Conservation (phyloP, 202 grass and related monocot species). For the Zizania palustris region DNA sequence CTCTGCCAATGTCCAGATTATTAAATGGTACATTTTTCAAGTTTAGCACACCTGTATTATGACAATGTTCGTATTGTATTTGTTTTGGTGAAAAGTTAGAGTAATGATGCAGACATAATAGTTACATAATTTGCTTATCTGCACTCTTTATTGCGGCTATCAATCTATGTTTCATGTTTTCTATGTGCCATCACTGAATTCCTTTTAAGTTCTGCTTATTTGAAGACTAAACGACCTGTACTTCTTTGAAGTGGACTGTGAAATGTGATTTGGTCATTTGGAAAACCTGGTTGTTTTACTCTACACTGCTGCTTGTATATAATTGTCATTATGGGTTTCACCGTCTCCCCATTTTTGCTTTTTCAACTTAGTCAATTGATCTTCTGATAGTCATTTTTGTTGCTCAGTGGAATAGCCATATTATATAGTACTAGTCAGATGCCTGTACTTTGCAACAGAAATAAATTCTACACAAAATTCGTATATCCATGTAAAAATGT, state of each 20-base stretch:
- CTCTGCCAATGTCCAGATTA: neutral
- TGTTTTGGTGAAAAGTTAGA: neutral
- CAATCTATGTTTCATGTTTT: neutral
- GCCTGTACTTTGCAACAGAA: too few species aligned
- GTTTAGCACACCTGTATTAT: constrained; percentile 21
- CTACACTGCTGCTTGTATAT: neutral
- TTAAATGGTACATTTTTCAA: neutral
- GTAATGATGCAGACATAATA: neutral
- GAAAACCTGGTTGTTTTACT: neutral
- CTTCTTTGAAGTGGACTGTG: neutral
- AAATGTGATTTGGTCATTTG: neutral
- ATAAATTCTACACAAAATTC: too few species aligned
- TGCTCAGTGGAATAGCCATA: constrained; percentile 11
- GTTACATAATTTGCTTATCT: neutral
- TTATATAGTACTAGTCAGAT: too few species aligned
- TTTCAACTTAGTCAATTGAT: neutral
- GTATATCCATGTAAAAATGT: too few species aligned
- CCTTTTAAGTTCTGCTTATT: neutral
- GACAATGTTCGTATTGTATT: constrained; percentile 13
- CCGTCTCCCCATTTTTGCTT: neutral
- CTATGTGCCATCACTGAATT: neutral
- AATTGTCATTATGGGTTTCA: neutral
- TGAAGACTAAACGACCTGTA: neutral
- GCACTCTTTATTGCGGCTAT: neutral
- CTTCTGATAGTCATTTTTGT: constrained; percentile 23